Percentiles rank a stretch among this genome's conserved stretches.
phyloP scores from a whole-genome alignment of 148 eudicot species.

The Cornus controversa region DNA sequence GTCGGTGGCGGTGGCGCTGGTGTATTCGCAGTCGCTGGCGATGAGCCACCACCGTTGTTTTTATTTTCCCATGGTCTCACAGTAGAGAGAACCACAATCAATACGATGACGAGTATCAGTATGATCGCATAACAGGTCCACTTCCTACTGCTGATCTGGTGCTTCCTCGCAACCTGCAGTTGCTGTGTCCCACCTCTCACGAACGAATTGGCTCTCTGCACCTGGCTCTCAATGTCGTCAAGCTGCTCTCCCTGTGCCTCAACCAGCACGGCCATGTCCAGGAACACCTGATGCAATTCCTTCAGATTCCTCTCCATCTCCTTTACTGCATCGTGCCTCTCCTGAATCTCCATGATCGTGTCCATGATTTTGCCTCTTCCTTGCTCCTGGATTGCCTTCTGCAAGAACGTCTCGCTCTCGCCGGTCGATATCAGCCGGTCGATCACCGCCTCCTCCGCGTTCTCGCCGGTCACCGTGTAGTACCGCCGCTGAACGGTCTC shows the following conservation, averaged over 20 bases:
- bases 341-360: constrained; percentile 52
- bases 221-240: constrained; percentile 45
- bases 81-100: constrained; percentile 28
- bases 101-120: constrained; percentile 29
- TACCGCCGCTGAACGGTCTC: constrained; percentile 84
- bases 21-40: neutral
- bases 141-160: constrained; percentile 41
- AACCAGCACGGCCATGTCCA: constrained; percentile 54
- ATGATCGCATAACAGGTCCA: constrained; percentile 40
- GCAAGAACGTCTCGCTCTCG: constrained; percentile 78
- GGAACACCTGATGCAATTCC: constrained; percentile 50
- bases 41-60: too few species aligned
- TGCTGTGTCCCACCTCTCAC: constrained; percentile 32
- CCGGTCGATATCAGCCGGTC: constrained; percentile 76
- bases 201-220: constrained; percentile 37
- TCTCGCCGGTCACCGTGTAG: constrained; percentile 86
- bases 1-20: too few species aligned
- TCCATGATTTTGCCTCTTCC: constrained; percentile 60
- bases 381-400: constrained; percentile 85
- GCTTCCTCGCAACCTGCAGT: constrained; percentile 36
- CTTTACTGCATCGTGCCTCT: constrained; percentile 54
- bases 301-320: constrained; percentile 47
- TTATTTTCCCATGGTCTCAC: constrained; percentile 28
- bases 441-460: constrained; percentile 59
- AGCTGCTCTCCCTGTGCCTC: constrained; percentile 44